Conservation (phyloP, 1,284 basidiomycete species). For the Polyporus tsugae region DNA sequence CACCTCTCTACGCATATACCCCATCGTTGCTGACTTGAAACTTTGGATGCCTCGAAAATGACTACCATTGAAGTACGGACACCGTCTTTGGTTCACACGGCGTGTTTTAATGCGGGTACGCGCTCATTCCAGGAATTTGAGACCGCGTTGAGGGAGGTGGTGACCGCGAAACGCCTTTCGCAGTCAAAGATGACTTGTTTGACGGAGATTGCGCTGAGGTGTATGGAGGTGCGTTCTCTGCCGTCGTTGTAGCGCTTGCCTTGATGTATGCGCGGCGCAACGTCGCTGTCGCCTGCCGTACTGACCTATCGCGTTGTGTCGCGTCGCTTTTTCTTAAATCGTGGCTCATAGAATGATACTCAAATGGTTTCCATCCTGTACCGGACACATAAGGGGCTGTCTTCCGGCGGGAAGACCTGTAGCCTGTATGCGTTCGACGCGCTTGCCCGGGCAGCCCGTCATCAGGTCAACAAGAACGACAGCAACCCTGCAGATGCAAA, state of each 20-base stretch:
- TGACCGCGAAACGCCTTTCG: slow-evolving; percentile 83
- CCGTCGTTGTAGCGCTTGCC: background rate
- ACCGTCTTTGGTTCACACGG: background rate
- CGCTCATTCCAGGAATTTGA: slow-evolving; percentile 75
- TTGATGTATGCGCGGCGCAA: background rate
- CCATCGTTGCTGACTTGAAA: background rate
- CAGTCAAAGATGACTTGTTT: slow-evolving; percentile 83
- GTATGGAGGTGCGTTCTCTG: slow-evolving; percentile 67
- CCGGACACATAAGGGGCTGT: slow-evolving; percentile 82
- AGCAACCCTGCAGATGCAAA: slow-evolving; percentile 59
- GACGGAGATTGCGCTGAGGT: slow-evolving; percentile 76
- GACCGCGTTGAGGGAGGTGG: slow-evolving; percentile 77
- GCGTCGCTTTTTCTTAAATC: background rate
- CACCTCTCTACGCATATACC: slow-evolving; percentile 7
- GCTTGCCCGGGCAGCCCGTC: slow-evolving; percentile 82
- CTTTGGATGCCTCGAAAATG: slow-evolving; percentile 27
- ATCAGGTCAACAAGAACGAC: slow-evolving; percentile 70
- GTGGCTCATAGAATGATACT: slow-evolving; percentile 70
- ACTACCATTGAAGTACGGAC: slow-evolving; percentile 29
- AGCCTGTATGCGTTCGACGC: slow-evolving; percentile 94
- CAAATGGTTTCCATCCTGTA: slow-evolving; percentile 87
- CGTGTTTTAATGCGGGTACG: background rate
- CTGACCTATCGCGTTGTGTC: too few relatives aligned
- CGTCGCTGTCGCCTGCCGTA: background rate
- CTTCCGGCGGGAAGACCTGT: slow-evolving; percentile 72